Base-by-base conservation (phyloP, 306 rosid species). In the Bauhinia variegata region DNA sequence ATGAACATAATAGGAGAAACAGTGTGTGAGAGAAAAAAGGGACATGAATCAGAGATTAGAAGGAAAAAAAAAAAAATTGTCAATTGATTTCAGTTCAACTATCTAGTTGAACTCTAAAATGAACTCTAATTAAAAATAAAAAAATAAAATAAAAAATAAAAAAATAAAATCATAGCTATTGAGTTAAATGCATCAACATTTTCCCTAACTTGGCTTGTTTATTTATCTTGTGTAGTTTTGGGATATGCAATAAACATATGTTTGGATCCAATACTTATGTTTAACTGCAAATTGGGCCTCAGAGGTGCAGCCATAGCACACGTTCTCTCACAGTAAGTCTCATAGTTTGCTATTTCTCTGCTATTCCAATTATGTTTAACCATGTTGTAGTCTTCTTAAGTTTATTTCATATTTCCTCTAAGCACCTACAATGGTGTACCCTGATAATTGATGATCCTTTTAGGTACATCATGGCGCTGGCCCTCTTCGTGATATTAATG, bases 221-320 rank as follows among this genome's bases (percentile, higher is more conserved):
- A 10, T 60, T 74, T 67, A 55, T 7, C 59, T 49, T 42, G 34
- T n/a, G 43, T 49, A 93, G 99, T 88, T 67, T 64, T 75, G 7
- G 99, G 96, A 3, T 85, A 93, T 54, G 74, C 88, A 18, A 32
- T 81, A 57, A 93, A 93, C 63, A 78, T 90, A 3, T 78, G 76
- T 14, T 62, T 93, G 84, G 99, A 93, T 46, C 99, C 99, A 7
- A 11, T 93, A 8, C 85, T 93, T 52, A 93, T 93, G 33, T 93
- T 93, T 73, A 73, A 80, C 70, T 80, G 77, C 78, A 75, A 78
- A 30, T 2, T 88, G 79, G 99, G 99, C 15, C 81, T 93, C 75
- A 84, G 65, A 66, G 99, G 99, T 77, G 99, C 99, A 71, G 99
- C 99, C 48, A 77, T 93, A 50, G 86, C 99, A 11, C 99, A 93